These are phyloP conservation scores for Alternaria incomplexa DNA, from an alignment of 2,329 filamentous ascomycete species.

Conservation along the genomic window DNA sequence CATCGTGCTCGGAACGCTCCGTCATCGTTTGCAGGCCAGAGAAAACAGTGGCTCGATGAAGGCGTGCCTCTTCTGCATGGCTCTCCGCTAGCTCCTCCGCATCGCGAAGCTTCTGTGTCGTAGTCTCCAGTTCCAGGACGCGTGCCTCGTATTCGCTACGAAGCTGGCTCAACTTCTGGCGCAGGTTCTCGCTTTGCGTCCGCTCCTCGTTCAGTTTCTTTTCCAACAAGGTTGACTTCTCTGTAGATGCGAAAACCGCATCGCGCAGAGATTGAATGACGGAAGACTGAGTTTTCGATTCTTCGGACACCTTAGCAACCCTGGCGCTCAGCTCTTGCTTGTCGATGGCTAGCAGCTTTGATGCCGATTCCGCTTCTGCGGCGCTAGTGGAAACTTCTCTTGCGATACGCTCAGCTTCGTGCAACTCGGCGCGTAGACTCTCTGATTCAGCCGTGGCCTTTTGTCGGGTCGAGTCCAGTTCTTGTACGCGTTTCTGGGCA, in stretches of 20 bases:
- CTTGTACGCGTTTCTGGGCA: slow-evolving; percentile 80
- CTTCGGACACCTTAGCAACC: slow-evolving; percentile 70
- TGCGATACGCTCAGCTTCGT: slow-evolving; percentile 76
- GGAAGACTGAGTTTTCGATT: slow-evolving; percentile 70
- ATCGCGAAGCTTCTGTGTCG: slow-evolving; percentile 77
- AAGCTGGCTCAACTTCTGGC: slow-evolving; percentile 76
- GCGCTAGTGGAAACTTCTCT: slow-evolving; percentile 81
- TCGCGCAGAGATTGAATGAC: slow-evolving; percentile 77
- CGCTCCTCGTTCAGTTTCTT: slow-evolving; percentile 84
- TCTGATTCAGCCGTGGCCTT: slow-evolving; percentile 85
- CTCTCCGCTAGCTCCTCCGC: slow-evolving; percentile 87
- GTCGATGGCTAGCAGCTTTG: slow-evolving; percentile 82
- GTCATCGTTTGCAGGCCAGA: slow-evolving; percentile 79
- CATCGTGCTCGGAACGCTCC: slow-evolving; percentile 59
- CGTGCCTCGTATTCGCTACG: slow-evolving; percentile 83
- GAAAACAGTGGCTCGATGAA: slow-evolving; percentile 82
- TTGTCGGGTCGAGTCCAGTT: slow-evolving; percentile 84
- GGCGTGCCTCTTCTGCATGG: slow-evolving; percentile 83
- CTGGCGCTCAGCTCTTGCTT: slow-evolving; percentile 77
- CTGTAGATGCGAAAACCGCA: slow-evolving; percentile 78
- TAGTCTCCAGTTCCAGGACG: slow-evolving; percentile 76
- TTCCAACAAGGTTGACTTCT: slow-evolving; percentile 78
- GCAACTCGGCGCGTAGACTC: slow-evolving; percentile 81
- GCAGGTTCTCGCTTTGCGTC: slow-evolving; percentile 72
- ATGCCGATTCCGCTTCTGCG: slow-evolving; percentile 75